Percentiles rank a stretch among this genome's conserved stretches.
Conservation (phyloP, 371 early-diverging fungal species). For the Lichtheimia corymbifera region DNA sequence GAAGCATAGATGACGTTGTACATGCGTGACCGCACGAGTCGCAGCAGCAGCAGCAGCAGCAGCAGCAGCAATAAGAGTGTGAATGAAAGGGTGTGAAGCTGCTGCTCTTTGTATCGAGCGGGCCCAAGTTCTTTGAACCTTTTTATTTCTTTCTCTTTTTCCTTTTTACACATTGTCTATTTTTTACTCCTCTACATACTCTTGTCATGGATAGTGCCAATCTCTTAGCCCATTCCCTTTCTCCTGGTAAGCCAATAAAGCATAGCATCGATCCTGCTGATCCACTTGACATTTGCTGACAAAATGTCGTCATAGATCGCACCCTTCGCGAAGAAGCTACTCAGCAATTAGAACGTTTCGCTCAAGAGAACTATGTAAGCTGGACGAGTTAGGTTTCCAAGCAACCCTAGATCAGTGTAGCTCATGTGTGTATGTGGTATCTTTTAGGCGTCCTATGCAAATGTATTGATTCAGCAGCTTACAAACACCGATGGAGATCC, state of each 20-base stretch:
- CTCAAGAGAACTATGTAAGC: slow-evolving; percentile 81
- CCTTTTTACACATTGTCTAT: not conserved
- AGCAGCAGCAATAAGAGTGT: not conserved
- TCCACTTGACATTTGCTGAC: not conserved
- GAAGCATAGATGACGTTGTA: too few relatives aligned
- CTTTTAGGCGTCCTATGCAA: slow-evolving; percentile 74
- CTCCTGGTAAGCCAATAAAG: slow-evolving; percentile 53
- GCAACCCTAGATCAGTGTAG: not conserved
- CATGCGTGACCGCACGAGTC: not conserved
- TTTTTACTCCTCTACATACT: not conserved
- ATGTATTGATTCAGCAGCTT: slow-evolving; percentile 79
- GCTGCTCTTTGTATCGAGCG: not conserved
- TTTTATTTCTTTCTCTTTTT: not conserved
- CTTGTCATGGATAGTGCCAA: slow-evolving; percentile 66
- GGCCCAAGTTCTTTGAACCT: not conserved
- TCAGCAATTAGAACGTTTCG: slow-evolving; percentile 70
- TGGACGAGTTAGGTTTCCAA: not conserved
- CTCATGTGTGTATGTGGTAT: slow-evolving; percentile 2
- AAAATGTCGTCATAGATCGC: slow-evolving; percentile 7
- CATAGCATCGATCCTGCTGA: not conserved
- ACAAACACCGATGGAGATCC: slow-evolving; percentile 68
- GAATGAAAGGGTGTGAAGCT: too few relatives aligned
- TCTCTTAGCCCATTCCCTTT: slow-evolving; percentile 75
- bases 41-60: not conserved
- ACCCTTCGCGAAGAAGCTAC: slow-evolving; percentile 77